phyloP scores from a whole-genome alignment of 2,329 filamentous ascomycete genomes.

The Sporothrix schenckii region DNA sequence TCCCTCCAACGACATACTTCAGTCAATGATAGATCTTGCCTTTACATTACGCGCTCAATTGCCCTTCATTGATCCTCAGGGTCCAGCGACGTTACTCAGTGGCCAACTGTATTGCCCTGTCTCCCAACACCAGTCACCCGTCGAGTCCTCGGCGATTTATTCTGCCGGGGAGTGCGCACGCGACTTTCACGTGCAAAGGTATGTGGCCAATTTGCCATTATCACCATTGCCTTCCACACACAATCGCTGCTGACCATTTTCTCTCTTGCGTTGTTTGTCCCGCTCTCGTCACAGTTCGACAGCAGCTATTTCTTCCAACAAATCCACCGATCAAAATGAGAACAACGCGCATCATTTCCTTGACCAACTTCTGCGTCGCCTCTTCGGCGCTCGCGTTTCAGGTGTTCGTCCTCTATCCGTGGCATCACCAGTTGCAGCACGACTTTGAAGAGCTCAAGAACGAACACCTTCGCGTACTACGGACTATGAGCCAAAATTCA shows the following conservation, averaged over 20 bases:
- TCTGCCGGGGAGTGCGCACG: not conserved
- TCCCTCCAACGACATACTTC: not conserved
- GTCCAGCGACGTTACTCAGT: too few species aligned
- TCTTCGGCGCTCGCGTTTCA: slow-evolving; percentile 67
- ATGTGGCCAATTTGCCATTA: too few species aligned
- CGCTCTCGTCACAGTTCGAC: not conserved
- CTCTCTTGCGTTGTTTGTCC: too few species aligned
- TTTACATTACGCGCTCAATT: too few species aligned
- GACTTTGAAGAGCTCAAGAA: slow-evolving; percentile 62
- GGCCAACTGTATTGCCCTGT: too few species aligned
- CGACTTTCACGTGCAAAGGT: not conserved
- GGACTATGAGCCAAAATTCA: slow-evolving; percentile 24
- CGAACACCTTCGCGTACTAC: slow-evolving; percentile 56
- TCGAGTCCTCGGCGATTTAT: not conserved
- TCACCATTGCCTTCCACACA: too few species aligned
- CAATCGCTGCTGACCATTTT: too few species aligned
- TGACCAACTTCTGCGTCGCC: slow-evolving; percentile 68
- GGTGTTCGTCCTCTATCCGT: slow-evolving; percentile 70
- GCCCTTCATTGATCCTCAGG: too few species aligned
- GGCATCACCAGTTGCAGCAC: slow-evolving; percentile 67
- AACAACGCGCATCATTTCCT: slow-evolving; percentile 54
- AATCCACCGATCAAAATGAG: slow-evolving; percentile 32
- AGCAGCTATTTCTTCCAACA: not conserved
- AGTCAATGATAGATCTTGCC: too few species aligned
- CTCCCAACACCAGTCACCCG: too few species aligned